phyloP scores from a whole-genome alignment of 495 filamentous ascomycete genomes.

The Pyrenula aspistea region DNA sequence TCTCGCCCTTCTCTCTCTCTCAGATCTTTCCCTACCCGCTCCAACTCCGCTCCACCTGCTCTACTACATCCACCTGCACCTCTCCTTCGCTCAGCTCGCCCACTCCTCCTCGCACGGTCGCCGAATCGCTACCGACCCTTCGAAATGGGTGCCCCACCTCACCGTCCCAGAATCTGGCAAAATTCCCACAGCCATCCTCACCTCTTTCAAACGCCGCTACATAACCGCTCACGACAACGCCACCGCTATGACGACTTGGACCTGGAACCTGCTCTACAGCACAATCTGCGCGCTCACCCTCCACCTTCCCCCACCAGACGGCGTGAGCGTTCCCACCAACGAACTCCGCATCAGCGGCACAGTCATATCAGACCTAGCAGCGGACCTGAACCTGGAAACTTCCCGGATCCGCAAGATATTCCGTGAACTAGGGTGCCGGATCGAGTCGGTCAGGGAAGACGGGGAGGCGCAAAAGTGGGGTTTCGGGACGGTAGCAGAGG shows the following conservation, averaged over 20 bases:
- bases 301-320: slow-evolving; percentile 29
- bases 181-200: slow-evolving; percentile 50
- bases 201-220: slow-evolving; percentile 59
- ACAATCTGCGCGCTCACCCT: slow-evolving; percentile 56
- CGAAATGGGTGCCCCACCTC: slow-evolving; percentile 20
- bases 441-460: slow-evolving; percentile 26
- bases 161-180: too few species aligned
- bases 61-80: slow-evolving; percentile 45
- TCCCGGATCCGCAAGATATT: slow-evolving; percentile 52
- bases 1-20: neutral
- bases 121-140: slow-evolving; percentile 27
- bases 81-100: slow-evolving; percentile 45
- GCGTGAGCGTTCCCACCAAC: slow-evolving; percentile 11
- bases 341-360: slow-evolving; percentile 64
- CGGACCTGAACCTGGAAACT: slow-evolving; percentile 67
- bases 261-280: slow-evolving; percentile 48
- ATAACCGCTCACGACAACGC: slow-evolving; percentile 41
- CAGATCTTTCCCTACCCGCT: neutral
- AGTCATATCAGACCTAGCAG: slow-evolving; percentile 61
- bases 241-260: slow-evolving; percentile 39
- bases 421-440: slow-evolving; percentile 64
- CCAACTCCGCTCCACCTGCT: slow-evolving; percentile 41
- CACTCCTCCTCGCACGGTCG: slow-evolving; percentile 16
- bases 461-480: slow-evolving; percentile 28
- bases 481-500: slow-evolving; percentile 28